Evolutionary conservation across 2,329 filamentous ascomycete species (phyloP).

Genomic region (Sporothrix globosa): DNA sequence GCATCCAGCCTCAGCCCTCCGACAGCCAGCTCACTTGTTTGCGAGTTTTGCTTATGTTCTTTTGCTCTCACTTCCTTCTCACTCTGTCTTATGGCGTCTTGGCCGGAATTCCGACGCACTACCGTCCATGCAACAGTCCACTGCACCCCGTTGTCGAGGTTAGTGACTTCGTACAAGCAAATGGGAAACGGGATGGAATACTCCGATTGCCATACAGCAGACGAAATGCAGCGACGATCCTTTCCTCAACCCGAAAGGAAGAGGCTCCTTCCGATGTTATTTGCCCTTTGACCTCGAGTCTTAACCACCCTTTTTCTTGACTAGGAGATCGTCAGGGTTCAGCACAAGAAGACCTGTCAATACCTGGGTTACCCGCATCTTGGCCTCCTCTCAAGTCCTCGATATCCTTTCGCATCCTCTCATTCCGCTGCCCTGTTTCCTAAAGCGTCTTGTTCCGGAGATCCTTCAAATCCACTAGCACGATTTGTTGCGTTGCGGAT

Average conservation of each 20-base stretch:
- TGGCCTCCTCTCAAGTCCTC: not conserved
- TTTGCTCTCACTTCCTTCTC: not conserved
- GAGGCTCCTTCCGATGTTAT: not conserved
- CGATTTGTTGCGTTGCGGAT: slow-evolving; percentile 17
- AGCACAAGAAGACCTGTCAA: too few relatives aligned
- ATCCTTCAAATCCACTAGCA: slow-evolving; percentile 11
- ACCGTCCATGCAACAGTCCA: not conserved
- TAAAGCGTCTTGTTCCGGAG: not conserved
- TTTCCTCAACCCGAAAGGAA: not conserved
- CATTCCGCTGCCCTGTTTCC: slow-evolving; percentile 15
- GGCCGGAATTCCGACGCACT: not conserved
- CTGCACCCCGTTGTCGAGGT: not conserved
- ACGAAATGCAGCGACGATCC: not conserved
- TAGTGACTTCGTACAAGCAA: not conserved
- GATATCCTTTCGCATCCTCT: not conserved
- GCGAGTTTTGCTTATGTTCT: too few relatives aligned
- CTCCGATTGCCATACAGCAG: not conserved
- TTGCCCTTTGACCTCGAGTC: not conserved
- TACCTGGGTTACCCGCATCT: too few relatives aligned
- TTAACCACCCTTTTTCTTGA: not conserved
- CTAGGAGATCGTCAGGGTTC: not conserved
- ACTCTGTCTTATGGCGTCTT: not conserved
- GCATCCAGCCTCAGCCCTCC: slow-evolving; percentile 6
- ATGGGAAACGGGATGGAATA: not conserved
- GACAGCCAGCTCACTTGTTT: not conserved